Conservation (phyloP, 805 yeast species). For the Candida easanensis region DNA sequence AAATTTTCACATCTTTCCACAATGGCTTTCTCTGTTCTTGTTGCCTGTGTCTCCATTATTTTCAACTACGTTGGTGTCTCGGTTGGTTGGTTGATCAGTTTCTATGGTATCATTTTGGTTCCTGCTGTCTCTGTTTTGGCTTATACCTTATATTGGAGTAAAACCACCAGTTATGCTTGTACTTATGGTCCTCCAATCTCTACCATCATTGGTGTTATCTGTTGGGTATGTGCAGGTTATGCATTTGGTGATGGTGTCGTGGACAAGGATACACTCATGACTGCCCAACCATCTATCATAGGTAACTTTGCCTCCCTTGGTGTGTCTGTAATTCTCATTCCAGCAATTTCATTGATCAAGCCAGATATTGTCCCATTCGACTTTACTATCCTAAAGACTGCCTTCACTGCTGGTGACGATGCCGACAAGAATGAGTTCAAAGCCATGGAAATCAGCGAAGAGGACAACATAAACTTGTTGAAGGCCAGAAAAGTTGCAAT, state of each 20-base stretch:
- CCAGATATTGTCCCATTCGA: slow-evolving; percentile 29
- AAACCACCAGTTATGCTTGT: slow-evolving; percentile 18
- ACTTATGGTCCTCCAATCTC: slow-evolving; percentile 26
- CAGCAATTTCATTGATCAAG: slow-evolving; percentile 28
- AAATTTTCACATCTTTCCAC: slow-evolving; percentile 34
- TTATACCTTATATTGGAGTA: slow-evolving; percentile 33
- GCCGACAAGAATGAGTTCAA: slow-evolving; percentile 32
- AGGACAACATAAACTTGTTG: slow-evolving; percentile 27
- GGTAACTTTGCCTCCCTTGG: slow-evolving; percentile 25
- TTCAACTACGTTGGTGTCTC: slow-evolving; percentile 42
- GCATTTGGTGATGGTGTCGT: slow-evolving; percentile 17
- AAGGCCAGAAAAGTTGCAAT: slow-evolving; percentile 40
- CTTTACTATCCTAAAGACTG: slow-evolving; percentile 17
- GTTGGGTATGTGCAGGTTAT: slow-evolving; percentile 26
- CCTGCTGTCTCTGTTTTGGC: slow-evolving; percentile 36
- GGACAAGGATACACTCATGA: slow-evolving; percentile 19
- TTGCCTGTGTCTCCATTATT: slow-evolving; percentile 36
- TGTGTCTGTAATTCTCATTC: slow-evolving; percentile 32
- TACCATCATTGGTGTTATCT: slow-evolving; percentile 24
- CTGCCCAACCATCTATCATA: slow-evolving; percentile 17
- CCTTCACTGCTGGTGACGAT: slow-evolving; percentile 34
- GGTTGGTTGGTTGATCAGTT: slow-evolving; percentile 38
- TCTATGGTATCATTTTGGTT: slow-evolving; percentile 37
- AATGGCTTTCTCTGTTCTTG: slow-evolving; percentile 37
- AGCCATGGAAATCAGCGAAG: slow-evolving; percentile 24